Evolutionary conservation across 2,329 filamentous ascomycete species (phyloP), one percentile per base, ranked within the genome.

Genomic region (Aureobasidium uvarum): DNA sequence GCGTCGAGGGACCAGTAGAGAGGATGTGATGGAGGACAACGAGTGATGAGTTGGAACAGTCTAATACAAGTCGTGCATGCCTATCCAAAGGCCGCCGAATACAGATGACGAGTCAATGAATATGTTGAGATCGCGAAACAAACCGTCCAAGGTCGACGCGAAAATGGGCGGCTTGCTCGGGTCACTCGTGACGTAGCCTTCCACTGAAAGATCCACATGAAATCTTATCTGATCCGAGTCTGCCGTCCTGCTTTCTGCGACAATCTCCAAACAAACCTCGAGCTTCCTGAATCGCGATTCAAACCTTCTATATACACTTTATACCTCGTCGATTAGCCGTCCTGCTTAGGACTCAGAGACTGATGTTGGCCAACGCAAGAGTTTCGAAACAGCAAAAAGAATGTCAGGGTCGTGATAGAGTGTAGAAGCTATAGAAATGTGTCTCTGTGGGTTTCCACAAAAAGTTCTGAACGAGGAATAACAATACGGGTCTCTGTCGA

Each of bases 21-120:
- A 59, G 41, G 43, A n/a, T 13, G 10, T 18, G 18, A 36, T 20
- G 3, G 33, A 31, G 36, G 31, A 59, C 41, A 16, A 59, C 39
- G 38, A 46, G 25, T 14, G 18, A 20, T 43, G 38, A 36, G 4
- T 23, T 33, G 23, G 20, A 36, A 36, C 13, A 36, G 20, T 46
- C 7, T 18, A 62, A 62, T 14, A 39, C 28, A 62, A n/a, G 8
- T 39, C n/a, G 31, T 25, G 28, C 45, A 62, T 23, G 45, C 45
- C 58, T 48, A 28, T 10, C 7, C 11, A 50, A n/a, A 48, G 58
- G 31, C 58, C 28, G n/a, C 41, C 58, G 20, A 50, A 13, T 11
- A 50, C 16, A 48, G 14, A 39, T 39, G 58, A 62, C 45, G 45
- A 46, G 55, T 46, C 55, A 59, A 59, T 45, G 41, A 50, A 28